Conservation (phyloP, 2,329 filamentous ascomycete species). For the Pochonia chlamydosporia region DNA sequence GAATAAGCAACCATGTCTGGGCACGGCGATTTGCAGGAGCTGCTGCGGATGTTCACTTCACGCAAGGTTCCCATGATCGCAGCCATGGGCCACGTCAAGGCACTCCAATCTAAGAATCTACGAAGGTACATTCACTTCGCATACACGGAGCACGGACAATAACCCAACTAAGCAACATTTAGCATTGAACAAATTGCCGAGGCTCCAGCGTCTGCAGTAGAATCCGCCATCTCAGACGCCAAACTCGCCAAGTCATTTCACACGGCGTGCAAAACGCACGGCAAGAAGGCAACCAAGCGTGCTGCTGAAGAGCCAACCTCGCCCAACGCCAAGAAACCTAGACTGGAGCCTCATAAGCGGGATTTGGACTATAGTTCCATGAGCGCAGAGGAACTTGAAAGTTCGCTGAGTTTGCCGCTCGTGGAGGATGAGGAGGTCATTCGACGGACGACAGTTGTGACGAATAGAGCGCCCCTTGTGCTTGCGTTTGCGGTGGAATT, state of each 20-base stretch:
- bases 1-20: constrained; percentile 38
- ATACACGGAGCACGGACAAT: not conserved
- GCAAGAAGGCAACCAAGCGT: constrained; percentile 34
- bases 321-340: constrained; percentile 23
- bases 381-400: constrained; percentile 55
- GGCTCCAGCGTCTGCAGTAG: constrained; percentile 36
- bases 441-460: constrained; percentile 52
- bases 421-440: constrained; percentile 55
- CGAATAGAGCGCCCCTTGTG: constrained; percentile 77
- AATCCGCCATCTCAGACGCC: constrained; percentile 39
- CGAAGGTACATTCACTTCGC: constrained; percentile 39
- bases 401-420: constrained; percentile 54
- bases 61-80: constrained; percentile 54
- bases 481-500: constrained; percentile 73
- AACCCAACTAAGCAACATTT: not conserved
- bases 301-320: constrained; percentile 15
- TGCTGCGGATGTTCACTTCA: constrained; percentile 53
- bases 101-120: constrained; percentile 48
- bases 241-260: constrained; percentile 47
- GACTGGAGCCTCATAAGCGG: constrained; percentile 25
- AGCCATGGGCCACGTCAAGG: constrained; percentile 53
- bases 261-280: constrained; percentile 46
- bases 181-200: constrained; percentile 53
- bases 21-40: constrained; percentile 55
- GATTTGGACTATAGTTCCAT: constrained; percentile 34